These are phyloP conservation scores for Rhodotorula sp. DNA, from an alignment of 1,284 basidiomycete species.

Conservation along the genomic window DNA sequence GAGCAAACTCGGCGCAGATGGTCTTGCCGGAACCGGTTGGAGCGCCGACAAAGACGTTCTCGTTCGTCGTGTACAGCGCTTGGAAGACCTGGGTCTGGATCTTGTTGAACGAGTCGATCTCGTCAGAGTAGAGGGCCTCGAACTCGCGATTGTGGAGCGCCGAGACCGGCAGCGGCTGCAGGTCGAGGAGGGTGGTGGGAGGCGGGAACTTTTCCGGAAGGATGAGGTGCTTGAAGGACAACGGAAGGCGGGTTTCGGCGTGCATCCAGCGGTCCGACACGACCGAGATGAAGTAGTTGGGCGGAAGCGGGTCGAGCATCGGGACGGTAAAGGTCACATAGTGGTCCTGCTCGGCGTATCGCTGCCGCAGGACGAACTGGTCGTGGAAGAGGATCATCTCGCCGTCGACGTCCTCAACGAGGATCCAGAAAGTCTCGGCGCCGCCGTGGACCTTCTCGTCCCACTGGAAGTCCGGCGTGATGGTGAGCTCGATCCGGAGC, in stretches of 20 bases:
- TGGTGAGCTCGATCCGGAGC: conserved; percentile 81
- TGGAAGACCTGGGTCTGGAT: conserved; percentile 99
- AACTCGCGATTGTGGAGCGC: conserved; percentile 90
- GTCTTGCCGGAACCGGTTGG: conserved; percentile 97
- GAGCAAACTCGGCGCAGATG: conserved; percentile 92
- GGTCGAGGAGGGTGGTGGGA: conserved; percentile 86
- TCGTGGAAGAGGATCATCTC: conserved; percentile 94
- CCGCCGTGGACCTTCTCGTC: conserved; percentile 88
- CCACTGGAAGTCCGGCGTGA: conserved; percentile 95
- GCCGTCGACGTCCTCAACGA: conserved; percentile 96
- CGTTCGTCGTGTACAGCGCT: conserved; percentile 90
- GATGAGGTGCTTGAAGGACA: conserved; percentile 97
- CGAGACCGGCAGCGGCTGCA: conserved; percentile 84
- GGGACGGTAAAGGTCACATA: conserved; percentile 90
- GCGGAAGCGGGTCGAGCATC: conserved; percentile 94
- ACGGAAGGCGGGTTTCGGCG: conserved; percentile 86
- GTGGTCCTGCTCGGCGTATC: conserved; percentile 78
- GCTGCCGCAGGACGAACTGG: conserved; percentile 82
- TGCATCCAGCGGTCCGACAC: conserved; percentile 96
- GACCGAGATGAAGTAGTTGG: conserved; percentile 95
- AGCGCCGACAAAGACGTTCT: conserved; percentile 92
- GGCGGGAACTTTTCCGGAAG: conserved; percentile 95
- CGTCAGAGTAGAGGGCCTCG: conserved; percentile 75
- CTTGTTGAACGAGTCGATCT: conserved; percentile 81
- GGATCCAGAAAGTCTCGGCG: conserved; percentile 84